Conservation (phyloP, 768 basidiomycete genomes). For the Termitomyces sp. region DNA sequence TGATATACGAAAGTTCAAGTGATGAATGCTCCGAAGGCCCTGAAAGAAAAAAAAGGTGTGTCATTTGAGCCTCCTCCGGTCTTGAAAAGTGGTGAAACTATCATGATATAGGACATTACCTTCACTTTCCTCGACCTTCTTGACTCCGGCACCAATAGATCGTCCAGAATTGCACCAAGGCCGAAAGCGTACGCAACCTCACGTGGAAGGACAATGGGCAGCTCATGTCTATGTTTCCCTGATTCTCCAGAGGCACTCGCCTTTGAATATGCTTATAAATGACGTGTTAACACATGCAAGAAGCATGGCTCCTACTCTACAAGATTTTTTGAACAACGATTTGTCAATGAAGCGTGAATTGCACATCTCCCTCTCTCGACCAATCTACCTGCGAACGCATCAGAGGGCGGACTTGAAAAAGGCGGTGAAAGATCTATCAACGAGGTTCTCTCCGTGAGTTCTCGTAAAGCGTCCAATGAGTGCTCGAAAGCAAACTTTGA, state of each 20-base stretch:
- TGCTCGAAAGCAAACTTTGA: neutral
- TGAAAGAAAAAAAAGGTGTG: constrained; percentile 37
- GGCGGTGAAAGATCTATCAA: constrained; percentile 51
- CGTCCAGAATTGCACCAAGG: constrained; percentile 84
- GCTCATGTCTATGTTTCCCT: constrained; percentile 75
- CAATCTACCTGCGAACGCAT: constrained; percentile 72
- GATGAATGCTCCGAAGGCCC: constrained; percentile 27
- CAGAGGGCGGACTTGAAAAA: constrained; percentile 71
- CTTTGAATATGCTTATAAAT: constrained; percentile 40
- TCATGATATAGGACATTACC: constrained; percentile 53
- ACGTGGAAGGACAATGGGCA: constrained; percentile 84
- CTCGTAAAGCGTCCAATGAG: neutral
- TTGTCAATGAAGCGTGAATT: constrained; percentile 36
- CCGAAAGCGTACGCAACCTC: constrained; percentile 65
- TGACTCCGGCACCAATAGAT: constrained; percentile 49
- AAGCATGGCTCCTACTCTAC: constrained; percentile 38
- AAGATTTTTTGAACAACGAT: constrained; percentile 31
- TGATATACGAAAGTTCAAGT: constrained; percentile 48
- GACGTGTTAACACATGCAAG: constrained; percentile 41
- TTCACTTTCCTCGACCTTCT: constrained; percentile 43
- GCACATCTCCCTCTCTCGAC: constrained; percentile 84
- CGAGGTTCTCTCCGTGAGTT: constrained; percentile 40
- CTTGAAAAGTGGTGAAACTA: neutral
- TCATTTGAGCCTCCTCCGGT: neutral
- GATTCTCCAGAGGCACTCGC: constrained; percentile 33